Evolutionary conservation across 305 asterid species (phyloP), one percentile per base, ranked within the genome.

Genomic region (Ilex paraguariensis): DNA sequence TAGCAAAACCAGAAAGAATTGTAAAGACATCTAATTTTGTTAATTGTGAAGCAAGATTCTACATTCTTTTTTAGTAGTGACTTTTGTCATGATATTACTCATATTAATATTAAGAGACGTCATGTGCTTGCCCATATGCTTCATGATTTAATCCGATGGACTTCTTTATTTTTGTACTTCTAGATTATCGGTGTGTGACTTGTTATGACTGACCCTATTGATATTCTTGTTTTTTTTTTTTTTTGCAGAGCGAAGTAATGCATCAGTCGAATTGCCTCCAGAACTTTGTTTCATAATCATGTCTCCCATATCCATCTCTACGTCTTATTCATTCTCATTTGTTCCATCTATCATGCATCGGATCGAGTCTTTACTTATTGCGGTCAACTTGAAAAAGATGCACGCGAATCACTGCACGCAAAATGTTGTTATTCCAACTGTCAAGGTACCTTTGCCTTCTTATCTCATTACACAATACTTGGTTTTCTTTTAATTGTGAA

Each of bases 281-380:
- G 97, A 92, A 73, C 79, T 92, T 32, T 87, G 96, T 70, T 62
- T 14, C 1, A 62, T 92, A 8, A 12, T 90, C 64, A 84, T 87
- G 95, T 74, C 95, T 5, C 94, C 91, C 13, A 53, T 87, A 53
- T 74, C 90, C 6, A 52, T 78, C 6, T 77, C 82, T n/a, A 77
- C 91, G 10, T 32, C 87, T 40, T 82, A 78, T 71, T 69, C 98
- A 3, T 92, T 85, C 74, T 71, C 95, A 2, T 82, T 66, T 69
- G 73, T 80, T 60, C 94, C 96, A 9, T 90, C 87, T 3, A 64
- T 87, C 44, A 82, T 92, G 96, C 94, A 87, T 69, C 81, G 95
- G 64, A 65, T 92, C 21, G 96, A 87, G 84, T 87, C 96, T 5
- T 70, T 87, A 71, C 81, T 92, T 33, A 12, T 85, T 39, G 97